phyloP scores from a whole-genome alignment of 441 rosid genomes.

The Gossypium laxum region DNA sequence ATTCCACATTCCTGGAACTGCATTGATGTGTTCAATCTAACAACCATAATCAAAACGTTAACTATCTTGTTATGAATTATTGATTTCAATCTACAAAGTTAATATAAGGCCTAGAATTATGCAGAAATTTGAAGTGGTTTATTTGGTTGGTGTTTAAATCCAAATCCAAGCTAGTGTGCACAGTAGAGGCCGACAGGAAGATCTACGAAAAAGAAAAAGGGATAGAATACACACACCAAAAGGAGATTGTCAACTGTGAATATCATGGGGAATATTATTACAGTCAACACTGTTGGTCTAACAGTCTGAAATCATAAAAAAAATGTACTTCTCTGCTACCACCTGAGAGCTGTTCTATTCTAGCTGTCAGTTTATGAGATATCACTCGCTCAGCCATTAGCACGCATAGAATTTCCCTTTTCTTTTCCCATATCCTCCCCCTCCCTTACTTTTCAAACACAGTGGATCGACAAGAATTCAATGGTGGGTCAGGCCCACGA shows the following conservation, averaged over 20 bases:
- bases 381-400: not conserved
- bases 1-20: too few species aligned
- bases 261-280: not conserved
- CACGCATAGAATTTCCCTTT: not conserved
- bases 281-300: conserved; percentile 17
- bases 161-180: not conserved
- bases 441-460: not conserved
- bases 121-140: not conserved
- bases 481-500: conserved; percentile 25
- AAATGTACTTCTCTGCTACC: conserved; percentile 13
- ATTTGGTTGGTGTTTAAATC: too few species aligned
- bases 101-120: not conserved
- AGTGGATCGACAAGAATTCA: conserved; percentile 29
- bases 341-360: not conserved
- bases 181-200: not conserved
- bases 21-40: too few species aligned
- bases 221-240: not conserved
- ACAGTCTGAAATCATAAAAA: conserved; percentile 9
- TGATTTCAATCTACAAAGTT: not conserved
- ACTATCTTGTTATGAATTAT: not conserved
- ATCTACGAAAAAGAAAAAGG: not conserved
- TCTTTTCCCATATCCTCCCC: not conserved
- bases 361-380: conserved; percentile 8
- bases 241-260: not conserved
- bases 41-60: too few species aligned